A percentile compares a stretch with the other conserved stretches of the same genome.
Conservation (phyloP, 148 eudicot species). For the Rhododendron molle region DNA sequence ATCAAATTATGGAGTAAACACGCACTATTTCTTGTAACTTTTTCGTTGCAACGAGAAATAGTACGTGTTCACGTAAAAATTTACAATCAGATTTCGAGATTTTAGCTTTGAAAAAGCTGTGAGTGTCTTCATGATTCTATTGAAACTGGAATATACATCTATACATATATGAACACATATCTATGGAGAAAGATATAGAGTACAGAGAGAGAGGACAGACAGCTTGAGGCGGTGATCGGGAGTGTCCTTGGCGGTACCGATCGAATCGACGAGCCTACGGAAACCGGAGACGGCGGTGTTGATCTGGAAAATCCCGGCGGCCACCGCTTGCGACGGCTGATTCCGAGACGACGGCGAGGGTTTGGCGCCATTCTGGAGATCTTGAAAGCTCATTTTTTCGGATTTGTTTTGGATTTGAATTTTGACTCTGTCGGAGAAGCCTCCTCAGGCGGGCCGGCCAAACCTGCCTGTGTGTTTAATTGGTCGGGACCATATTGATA, state of each 20-base stretch:
- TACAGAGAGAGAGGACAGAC: slow-evolving; percentile 23
- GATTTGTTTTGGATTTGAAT: background rate
- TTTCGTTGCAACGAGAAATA: background rate
- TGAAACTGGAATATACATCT: background rate
- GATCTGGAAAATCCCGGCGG: slow-evolving; percentile 65
- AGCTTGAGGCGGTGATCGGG: slow-evolving; percentile 59
- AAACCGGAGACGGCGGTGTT: slow-evolving; percentile 53
- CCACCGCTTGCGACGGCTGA: slow-evolving; percentile 45
- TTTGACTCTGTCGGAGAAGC: background rate
- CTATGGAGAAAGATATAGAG: background rate
- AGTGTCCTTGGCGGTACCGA: slow-evolving; percentile 61
- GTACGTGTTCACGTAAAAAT: no score
- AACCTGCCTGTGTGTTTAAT: background rate
- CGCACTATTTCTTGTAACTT: background rate
- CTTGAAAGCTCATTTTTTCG: slow-evolving; percentile 52
- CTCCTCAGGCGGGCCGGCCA: background rate
- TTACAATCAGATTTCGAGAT: background rate
- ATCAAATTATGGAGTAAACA: background rate
- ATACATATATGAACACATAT: background rate
- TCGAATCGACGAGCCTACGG: slow-evolving; percentile 51
- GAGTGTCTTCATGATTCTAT: background rate
- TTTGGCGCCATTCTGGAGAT: slow-evolving; percentile 41
- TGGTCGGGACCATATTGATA: background rate
- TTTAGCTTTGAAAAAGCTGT: background rate
- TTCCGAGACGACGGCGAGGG: slow-evolving; percentile 28